These are phyloP conservation scores for Chloris gayana DNA, from an alignment of 176 grass and related monocot genomes.

Conservation along the genomic window DNA sequence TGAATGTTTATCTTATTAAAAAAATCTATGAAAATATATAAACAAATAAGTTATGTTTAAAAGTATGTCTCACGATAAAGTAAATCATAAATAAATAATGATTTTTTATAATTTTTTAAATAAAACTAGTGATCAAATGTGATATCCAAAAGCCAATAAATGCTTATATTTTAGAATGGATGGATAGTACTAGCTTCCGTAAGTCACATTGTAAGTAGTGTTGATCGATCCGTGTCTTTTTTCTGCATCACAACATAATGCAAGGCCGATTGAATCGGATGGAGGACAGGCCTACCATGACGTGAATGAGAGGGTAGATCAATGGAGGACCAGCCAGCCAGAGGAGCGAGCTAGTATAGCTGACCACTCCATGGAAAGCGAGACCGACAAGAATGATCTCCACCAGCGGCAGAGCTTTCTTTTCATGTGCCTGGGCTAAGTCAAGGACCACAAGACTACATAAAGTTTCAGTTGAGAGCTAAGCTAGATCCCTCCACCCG, in stretches of 20 bases:
- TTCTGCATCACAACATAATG: not conserved
- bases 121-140: too few relatives aligned
- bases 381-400: conserved; percentile 70
- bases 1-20: too few relatives aligned
- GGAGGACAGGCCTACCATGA: conserved; percentile 28
- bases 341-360: not conserved
- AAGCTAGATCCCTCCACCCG: conserved; percentile 21
- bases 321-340: not conserved
- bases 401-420: conserved; percentile 36
- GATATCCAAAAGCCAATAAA: too few relatives aligned
- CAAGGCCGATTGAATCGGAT: not conserved
- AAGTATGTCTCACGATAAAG: too few relatives aligned
- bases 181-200: not conserved
- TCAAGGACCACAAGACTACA: conserved; percentile 44
- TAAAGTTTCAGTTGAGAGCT: conserved; percentile 33
- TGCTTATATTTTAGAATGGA: too few relatives aligned
- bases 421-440: conserved; percentile 34
- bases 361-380: conserved; percentile 31
- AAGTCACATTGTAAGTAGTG: conserved; percentile 21
- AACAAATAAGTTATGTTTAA: too few relatives aligned
- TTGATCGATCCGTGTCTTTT: not conserved
- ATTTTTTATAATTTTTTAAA: too few relatives aligned
- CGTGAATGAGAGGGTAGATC: conserved; percentile 9
- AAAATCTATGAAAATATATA: too few relatives aligned
- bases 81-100: too few relatives aligned